A percentile compares a stretch with the other conserved stretches of the same genome.
phyloP scores from a whole-genome alignment of 2,329 filamentous ascomycete species.

The Penicillium janthinellum region DNA sequence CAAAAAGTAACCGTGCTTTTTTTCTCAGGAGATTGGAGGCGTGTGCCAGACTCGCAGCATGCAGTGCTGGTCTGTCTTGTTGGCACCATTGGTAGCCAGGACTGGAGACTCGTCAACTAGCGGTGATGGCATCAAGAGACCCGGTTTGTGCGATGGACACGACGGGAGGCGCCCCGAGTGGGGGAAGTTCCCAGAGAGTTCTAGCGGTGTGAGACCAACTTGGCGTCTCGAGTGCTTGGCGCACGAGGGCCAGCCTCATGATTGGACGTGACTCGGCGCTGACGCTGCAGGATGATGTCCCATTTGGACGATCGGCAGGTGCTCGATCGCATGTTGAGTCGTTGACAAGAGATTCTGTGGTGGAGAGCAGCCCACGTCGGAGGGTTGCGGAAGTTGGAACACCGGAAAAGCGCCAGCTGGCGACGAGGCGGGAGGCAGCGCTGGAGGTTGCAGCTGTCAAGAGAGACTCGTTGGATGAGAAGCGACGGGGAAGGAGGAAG shows the following conservation, averaged over 20 bases:
- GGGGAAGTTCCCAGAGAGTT: conserved; percentile 14
- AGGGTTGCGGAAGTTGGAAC: not conserved
- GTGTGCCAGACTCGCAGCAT: conserved; percentile 26
- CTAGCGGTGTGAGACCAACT: conserved; percentile 31
- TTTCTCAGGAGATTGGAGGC: conserved; percentile 4
- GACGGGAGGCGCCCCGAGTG: conserved; percentile 17
- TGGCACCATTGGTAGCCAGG: conserved; percentile 27
- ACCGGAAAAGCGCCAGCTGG: not conserved
- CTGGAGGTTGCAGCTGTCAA: not conserved
- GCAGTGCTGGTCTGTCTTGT: conserved; percentile 21
- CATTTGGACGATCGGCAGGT: conserved; percentile 26
- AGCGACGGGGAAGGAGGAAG: not conserved
- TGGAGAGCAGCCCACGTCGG: conserved; percentile 24
- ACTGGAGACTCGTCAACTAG: conserved; percentile 12
- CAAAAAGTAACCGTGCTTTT: conserved; percentile 19
- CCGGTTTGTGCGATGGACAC: conserved; percentile 17
- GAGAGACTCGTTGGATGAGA: conserved; percentile 1
- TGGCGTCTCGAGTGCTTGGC: conserved; percentile 23
- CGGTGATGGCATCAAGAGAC: conserved; percentile 26
- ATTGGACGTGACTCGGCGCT: conserved; percentile 25
- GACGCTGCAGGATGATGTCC: conserved; percentile 29
- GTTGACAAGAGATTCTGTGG: conserved; percentile 13
- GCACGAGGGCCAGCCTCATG: conserved; percentile 9
- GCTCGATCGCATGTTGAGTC: conserved; percentile 10
- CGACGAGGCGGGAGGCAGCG: not conserved